A percentile compares a stretch with the other conserved stretches of the same genome.
Evolutionary conservation across 1,139 yeast species (phyloP).

Genomic region (Kurtzmaniella natalensis): DNA sequence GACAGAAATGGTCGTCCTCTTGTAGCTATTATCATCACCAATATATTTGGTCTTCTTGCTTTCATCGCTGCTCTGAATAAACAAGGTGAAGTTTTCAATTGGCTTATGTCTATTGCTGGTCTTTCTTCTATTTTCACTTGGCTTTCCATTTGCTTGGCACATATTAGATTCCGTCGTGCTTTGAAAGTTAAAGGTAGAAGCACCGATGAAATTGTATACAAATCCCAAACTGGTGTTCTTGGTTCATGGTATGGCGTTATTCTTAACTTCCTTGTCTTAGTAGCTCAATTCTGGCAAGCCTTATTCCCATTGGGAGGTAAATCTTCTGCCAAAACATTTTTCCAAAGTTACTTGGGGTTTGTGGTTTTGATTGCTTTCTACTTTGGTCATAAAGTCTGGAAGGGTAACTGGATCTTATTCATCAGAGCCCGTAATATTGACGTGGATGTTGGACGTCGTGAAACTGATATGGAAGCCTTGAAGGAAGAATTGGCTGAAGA

Average conservation of each 20-base stretch:
- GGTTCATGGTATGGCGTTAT: slow-evolving; percentile 51
- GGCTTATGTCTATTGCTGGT: slow-evolving; percentile 38
- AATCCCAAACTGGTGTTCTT: slow-evolving; percentile 50
- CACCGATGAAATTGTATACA: slow-evolving; percentile 53
- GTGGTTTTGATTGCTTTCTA: slow-evolving; percentile 33
- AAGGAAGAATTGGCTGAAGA: slow-evolving; percentile 40
- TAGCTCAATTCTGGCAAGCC: slow-evolving; percentile 49
- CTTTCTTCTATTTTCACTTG: slow-evolving; percentile 37
- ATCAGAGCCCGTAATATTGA: slow-evolving; percentile 35
- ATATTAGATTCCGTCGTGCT: slow-evolving; percentile 35
- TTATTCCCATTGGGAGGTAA: slow-evolving; percentile 35
- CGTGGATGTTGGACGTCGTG: slow-evolving; percentile 39
- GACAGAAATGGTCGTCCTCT: slow-evolving; percentile 31
- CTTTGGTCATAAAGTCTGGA: slow-evolving; percentile 42
- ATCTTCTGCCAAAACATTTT: slow-evolving; percentile 34
- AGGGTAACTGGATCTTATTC: slow-evolving; percentile 31
- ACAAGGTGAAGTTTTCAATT: slow-evolving; percentile 27
- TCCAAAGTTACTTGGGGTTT: slow-evolving; percentile 33
- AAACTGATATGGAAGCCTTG: slow-evolving; percentile 37
- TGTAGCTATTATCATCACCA: slow-evolving; percentile 25
- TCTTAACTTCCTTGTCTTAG: slow-evolving; percentile 45
- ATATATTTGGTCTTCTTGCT: slow-evolving; percentile 27
- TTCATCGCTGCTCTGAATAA: slow-evolving; percentile 30
- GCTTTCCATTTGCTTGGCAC: slow-evolving; percentile 35
- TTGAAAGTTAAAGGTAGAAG: slow-evolving; percentile 24